Evolutionary conservation across 164 flowering plant genomes (phyloP).

Genomic region (Vitis rupestris): DNA sequence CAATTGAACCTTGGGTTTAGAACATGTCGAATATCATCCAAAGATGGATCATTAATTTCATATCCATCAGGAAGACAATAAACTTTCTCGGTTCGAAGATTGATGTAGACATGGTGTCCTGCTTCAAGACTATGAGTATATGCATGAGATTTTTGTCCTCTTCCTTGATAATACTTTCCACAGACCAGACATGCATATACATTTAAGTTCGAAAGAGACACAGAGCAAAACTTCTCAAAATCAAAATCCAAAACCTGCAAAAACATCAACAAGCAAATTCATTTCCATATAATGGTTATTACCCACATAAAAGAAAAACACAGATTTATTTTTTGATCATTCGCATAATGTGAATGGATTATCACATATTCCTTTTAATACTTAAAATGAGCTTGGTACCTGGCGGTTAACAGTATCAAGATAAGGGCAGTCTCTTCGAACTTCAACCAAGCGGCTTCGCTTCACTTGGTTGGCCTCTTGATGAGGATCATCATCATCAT

Average conservation of each 20-base stretch:
- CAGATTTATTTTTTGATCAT: not conserved
- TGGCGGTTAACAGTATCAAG: slow-evolving; percentile 98
- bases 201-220: slow-evolving; percentile 89
- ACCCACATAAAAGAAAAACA: not conserved
- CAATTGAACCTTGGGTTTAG: slow-evolving; percentile 75
- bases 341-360: too few relatives aligned
- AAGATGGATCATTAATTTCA: slow-evolving; percentile 90
- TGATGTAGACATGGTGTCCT: slow-evolving; percentile 96
- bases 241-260: slow-evolving; percentile 95
- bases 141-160: slow-evolving; percentile 94
- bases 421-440: slow-evolving; percentile 92
- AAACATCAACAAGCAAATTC: slow-evolving; percentile 1
- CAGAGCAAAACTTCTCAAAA: slow-evolving; percentile 96
- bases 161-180: slow-evolving; percentile 97
- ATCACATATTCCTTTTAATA: not conserved
- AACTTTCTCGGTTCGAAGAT: slow-evolving; percentile 84
- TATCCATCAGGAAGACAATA: slow-evolving; percentile 99
- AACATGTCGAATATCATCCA: slow-evolving; percentile 95
- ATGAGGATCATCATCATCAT: slow-evolving; percentile 30
- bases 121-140: slow-evolving; percentile 98
- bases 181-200: slow-evolving; percentile 98
- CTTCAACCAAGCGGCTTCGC: slow-evolving; percentile 48
- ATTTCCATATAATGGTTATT: not conserved
- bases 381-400: slow-evolving; percentile 36
- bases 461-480: slow-evolving; percentile 24